These are phyloP conservation scores for Hura crepitans DNA, from an alignment of 441 rosid genomes.

Conservation along the genomic window DNA sequence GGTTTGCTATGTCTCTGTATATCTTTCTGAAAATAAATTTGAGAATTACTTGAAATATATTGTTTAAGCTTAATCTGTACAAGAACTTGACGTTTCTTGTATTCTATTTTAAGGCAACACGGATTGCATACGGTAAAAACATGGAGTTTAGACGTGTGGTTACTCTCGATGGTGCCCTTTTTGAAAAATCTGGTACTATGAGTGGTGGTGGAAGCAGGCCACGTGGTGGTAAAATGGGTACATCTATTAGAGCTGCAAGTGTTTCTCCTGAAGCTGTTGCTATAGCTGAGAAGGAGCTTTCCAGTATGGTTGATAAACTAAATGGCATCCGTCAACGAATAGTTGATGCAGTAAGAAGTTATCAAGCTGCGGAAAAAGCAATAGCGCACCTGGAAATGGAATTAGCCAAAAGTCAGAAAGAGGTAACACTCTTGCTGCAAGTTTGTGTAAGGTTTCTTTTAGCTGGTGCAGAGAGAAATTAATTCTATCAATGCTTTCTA, in stretches of 20 bases:
- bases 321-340: constrained; percentile 53
- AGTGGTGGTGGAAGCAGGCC: constrained; percentile 97
- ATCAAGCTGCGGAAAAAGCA: constrained; percentile 62
- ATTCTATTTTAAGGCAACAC: constrained; percentile 57
- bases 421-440: constrained; percentile 40
- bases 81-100: constrained; percentile 10
- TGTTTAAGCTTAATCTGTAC: neutral
- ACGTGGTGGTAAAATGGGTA: constrained; percentile 96
- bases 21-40: neutral
- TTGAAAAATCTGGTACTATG: constrained; percentile 97
- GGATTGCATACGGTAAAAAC: constrained; percentile 77
- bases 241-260: constrained; percentile 71
- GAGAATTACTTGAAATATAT: constrained; percentile 1
- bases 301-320: constrained; percentile 45
- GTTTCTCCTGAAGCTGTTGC: constrained; percentile 68
- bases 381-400: constrained; percentile 73
- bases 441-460: constrained; percentile 14
- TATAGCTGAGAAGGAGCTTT: constrained; percentile 71
- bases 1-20: neutral
- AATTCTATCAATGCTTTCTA: constrained; percentile 19
- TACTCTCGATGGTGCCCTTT: constrained; percentile 91
- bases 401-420: constrained; percentile 78
- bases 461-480: constrained; percentile 16
- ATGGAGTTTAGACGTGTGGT: constrained; percentile 85
- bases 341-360: constrained; percentile 56